These are phyloP conservation scores for Kodamaea nitidulidarum DNA, from an alignment of 805 yeast genomes.

Conservation along the genomic window DNA sequence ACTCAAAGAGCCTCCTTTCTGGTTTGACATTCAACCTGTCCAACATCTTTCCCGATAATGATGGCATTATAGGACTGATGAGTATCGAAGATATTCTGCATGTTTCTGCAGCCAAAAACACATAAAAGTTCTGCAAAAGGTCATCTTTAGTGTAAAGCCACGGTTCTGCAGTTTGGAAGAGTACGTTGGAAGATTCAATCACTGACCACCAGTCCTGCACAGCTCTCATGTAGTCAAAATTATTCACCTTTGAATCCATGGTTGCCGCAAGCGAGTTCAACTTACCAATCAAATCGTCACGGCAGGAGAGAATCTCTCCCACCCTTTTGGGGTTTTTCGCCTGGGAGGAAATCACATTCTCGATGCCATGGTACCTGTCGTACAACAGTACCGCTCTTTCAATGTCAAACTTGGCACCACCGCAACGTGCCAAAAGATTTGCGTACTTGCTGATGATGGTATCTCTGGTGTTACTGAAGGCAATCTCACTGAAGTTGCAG, in stretches of 20 bases:
- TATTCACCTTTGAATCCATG: slow-evolving; percentile 42
- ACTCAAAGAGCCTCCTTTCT: slow-evolving; percentile 38
- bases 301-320: slow-evolving; percentile 14
- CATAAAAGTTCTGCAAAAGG: slow-evolving; percentile 43
- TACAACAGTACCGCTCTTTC: slow-evolving; percentile 35
- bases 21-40: slow-evolving; percentile 57
- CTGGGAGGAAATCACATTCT: slow-evolving; percentile 15
- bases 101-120: slow-evolving; percentile 66
- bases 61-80: slow-evolving; percentile 72
- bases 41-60: slow-evolving; percentile 50
- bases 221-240: slow-evolving; percentile 54
- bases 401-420: slow-evolving; percentile 66
- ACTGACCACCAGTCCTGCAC: slow-evolving; percentile 56
- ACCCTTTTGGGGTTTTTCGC: slow-evolving; percentile 12
- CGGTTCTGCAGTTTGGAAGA: slow-evolving; percentile 69
- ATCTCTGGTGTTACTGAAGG: slow-evolving; percentile 50
- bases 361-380: slow-evolving; percentile 22
- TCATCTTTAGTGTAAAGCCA: slow-evolving; percentile 53
- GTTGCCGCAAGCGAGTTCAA: slow-evolving; percentile 31
- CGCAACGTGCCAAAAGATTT: slow-evolving; percentile 68
- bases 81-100: slow-evolving; percentile 64
- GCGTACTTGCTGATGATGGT: slow-evolving; percentile 79
- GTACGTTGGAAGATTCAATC: slow-evolving; percentile 56
- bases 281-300: slow-evolving; percentile 21
- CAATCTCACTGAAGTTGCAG: slow-evolving; percentile 68